These are phyloP conservation scores for Sugiyamaella pinicola DNA, from an alignment of 1,139 yeast species.

Conservation along the genomic window DNA sequence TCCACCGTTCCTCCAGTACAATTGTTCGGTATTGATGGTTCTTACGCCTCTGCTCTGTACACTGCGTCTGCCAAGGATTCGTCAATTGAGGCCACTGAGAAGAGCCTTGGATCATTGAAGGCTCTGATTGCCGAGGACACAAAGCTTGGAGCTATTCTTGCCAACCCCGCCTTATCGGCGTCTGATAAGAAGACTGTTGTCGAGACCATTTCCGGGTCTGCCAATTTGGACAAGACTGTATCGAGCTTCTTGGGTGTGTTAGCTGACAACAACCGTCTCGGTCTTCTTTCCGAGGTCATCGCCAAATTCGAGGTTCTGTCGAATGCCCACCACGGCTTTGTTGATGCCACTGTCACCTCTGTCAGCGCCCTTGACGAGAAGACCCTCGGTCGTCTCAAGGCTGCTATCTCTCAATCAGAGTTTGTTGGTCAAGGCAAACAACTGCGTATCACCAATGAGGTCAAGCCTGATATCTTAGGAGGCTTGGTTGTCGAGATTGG, in stretches of 20 bases:
- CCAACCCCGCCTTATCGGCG: constrained; percentile 82
- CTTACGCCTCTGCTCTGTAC: constrained; percentile 94
- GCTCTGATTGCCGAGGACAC: constrained; percentile 62
- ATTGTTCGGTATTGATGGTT: constrained; percentile 93
- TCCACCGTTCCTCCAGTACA: constrained; percentile 84
- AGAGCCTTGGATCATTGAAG: constrained; percentile 63
- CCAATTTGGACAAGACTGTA: constrained; percentile 69
- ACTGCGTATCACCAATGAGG: constrained; percentile 76
- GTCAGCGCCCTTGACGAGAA: constrained; percentile 82
- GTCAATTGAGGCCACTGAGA: constrained; percentile 69
- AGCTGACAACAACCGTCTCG: constrained; percentile 94
- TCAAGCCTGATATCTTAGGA: constrained; percentile 90
- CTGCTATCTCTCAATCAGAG: constrained; percentile 73
- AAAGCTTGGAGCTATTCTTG: constrained; percentile 61
- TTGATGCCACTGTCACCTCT: constrained; percentile 91
- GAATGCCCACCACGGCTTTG: constrained; percentile 88
- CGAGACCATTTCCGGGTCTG: constrained; percentile 56
- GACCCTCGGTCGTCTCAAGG: constrained; percentile 74
- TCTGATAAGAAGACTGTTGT: constrained; percentile 76
- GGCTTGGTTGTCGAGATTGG: constrained; percentile 96
- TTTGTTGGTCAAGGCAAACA: constrained; percentile 87
- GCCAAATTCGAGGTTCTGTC: constrained; percentile 74
- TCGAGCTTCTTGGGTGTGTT: constrained; percentile 79
- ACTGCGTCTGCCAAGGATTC: constrained; percentile 88
- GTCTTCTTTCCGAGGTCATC: constrained; percentile 64